A percentile compares a stretch with the other conserved stretches of the same genome.
phyloP scores from a whole-genome alignment of 192 early-diverging fungal genomes.

The Lobosporangium transversale region DNA sequence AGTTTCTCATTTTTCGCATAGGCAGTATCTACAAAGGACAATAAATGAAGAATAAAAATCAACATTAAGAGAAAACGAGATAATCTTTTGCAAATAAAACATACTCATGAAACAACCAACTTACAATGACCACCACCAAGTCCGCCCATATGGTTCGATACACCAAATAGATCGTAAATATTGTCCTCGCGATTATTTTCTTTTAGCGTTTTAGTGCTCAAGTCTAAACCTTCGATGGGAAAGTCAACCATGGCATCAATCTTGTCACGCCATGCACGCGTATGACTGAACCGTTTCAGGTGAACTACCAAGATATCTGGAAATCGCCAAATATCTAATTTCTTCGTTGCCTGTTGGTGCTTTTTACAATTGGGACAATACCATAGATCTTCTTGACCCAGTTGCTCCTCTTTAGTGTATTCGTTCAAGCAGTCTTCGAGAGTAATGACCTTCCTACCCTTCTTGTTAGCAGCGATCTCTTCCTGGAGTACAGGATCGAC shows the following conservation, averaged over 20 bases:
- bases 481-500: conserved; percentile 27
- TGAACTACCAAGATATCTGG: conserved; percentile 92
- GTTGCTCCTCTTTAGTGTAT: conserved; percentile 85
- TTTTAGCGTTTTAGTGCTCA: conserved; percentile 53
- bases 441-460: conserved; percentile 52
- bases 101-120: not conserved
- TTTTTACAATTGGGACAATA: conserved; percentile 81
- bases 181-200: conserved; percentile 35
- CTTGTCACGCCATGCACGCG: conserved; percentile 93
- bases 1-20: conserved; percentile 70
- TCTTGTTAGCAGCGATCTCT: conserved; percentile 18
- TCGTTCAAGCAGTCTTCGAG: conserved; percentile 89
- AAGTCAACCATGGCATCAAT: conserved; percentile 88
- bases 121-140: conserved; percentile 79
- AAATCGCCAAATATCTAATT: conserved; percentile 78
- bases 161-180: conserved; percentile 84
- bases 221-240: conserved; percentile 72
- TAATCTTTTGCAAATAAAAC: not conserved
- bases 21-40: conserved; percentile 61
- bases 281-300: conserved; percentile 92
- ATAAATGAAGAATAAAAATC: not conserved
- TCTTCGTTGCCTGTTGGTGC: conserved; percentile 75
- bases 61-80: not conserved
- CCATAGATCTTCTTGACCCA: conserved; percentile 94
- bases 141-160: conserved; percentile 83